Base-by-base conservation (phyloP, 495 filamentous ascomycete species). In the Penicillium paxilli region DNA sequence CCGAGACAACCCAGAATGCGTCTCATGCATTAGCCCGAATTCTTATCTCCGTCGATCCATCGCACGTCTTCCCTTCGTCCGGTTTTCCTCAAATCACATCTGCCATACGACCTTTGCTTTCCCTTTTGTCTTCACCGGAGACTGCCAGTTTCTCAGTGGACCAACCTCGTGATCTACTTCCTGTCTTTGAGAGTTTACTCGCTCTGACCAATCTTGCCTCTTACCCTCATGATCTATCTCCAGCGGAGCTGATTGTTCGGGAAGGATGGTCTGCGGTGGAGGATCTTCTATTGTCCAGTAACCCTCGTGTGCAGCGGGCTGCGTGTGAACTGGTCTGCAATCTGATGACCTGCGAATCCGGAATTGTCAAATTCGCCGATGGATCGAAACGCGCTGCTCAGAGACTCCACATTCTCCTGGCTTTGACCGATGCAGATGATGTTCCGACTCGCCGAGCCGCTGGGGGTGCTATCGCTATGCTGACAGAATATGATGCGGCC, bases 201-300 rank as follows among this genome's bases (percentile, higher is more conserved):
- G 95, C 94, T 2, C 81, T 98, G 24, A 96, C 94, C 1, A 98
- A 98, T 60, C 80, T 98, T 7, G 94, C 93, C 1, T 92, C 91
- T 0, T 84, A 85, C 14, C 81, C 87, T 16, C 56, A 59, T 23
- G 81, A 90, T 63, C 78, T 82, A 28, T 76, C 86, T 10, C 85
- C 88, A 1, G 79, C 89, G 5, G 80, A 83, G 44, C 70, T 78
- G 11, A 95, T 92, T 48, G 85, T 92, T 25, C 85, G 88, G 24
- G 73, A 80, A 32, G 83, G 84, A 10, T 92, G 88, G 81, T 53
- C 85, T 7, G 81, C 78, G 26, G 80, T 95, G 46, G 94, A 97
- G 64, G 89, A 96, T 51, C 82, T 91, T 14, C 76, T 97, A 3
- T 81, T 98, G 4, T 87, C 84, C 23, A 82, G 80, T 42, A 93